Evolutionary conservation across 2,329 filamentous ascomycete genomes (phyloP), one percentile per base, ranked within the genome.

Genomic region (Rutstroemia sp.): DNA sequence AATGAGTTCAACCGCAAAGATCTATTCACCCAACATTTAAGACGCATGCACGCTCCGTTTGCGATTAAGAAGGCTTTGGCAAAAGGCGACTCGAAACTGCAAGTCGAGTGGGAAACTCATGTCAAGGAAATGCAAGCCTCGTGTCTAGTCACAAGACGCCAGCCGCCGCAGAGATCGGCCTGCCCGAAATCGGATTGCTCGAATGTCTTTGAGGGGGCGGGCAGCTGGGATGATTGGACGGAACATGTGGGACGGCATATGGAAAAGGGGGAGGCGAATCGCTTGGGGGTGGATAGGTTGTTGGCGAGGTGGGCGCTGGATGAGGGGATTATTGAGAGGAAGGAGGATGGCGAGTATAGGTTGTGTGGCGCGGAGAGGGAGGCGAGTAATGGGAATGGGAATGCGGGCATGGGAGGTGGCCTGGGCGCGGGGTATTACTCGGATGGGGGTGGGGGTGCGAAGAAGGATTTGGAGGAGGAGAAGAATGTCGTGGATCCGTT

Each of bases 1-100:
- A 83, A 83, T 59, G 83, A 86, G 70, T 96, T 96, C 72, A 96
- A 96, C 71, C 86, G 92, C 65, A 96, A 96, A 70, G 92, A 97
- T 68, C 81, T 99, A 12, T 99, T 96, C 70, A 92, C 89, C 0
- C 92, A 97, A 68, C 92, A 99, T 66, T 79, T 95, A 14, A 87
- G 92, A 14, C 88, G 92, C 48, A 97, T 97, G 92, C 94, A 99
- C 66, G 84, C 87, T 0, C 84, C 86, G 0, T 82, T 82, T 44
- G 78, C 83, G 66, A 84, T 82, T 66, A 79, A 82, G 66, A 78
- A 81, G 65, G 71, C 79, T 9, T 71, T 79, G 17, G 73, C 76
- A 25, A 83, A 84, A 64, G 76, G 76, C 0, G 82, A 85, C 62
- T 78, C 73, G 65, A 82, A 80, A 63, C 69, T 83, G 5, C 80